phyloP scores from a whole-genome alignment of 2,329 filamentous ascomycete species.

The Chalaropsis ovoidea region DNA sequence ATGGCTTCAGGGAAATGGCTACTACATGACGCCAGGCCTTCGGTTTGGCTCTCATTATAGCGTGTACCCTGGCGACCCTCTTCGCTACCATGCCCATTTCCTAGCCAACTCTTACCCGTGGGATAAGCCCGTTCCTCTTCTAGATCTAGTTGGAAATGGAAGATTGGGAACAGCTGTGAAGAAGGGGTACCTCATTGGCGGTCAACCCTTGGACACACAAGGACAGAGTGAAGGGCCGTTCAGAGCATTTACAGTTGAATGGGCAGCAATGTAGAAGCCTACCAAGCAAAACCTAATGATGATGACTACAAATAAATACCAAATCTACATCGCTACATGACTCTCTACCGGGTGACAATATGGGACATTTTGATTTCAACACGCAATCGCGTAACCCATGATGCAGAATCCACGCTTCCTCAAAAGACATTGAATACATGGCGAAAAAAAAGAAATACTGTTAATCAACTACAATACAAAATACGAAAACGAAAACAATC shows the following conservation, averaged over 20 bases:
- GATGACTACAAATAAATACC: background rate
- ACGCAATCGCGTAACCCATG: background rate
- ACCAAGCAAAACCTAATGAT: conserved; percentile 5
- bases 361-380: background rate
- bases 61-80: conserved; percentile 87
- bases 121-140: conserved; percentile 74
- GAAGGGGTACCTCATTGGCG: conserved; percentile 84
- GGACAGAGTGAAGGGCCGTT: conserved; percentile 37
- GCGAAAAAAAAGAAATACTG: too few species aligned
- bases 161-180: conserved; percentile 89
- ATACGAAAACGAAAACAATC: conserved; percentile 16
- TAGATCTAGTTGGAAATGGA: conserved; percentile 78
- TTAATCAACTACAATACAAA: conserved; percentile 7
- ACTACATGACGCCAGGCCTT: conserved; percentile 82
- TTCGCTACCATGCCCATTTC: conserved; percentile 94
- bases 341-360: too few species aligned
- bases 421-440: too few species aligned
- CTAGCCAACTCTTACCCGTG: conserved; percentile 74
- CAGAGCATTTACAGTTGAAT: conserved; percentile 77
- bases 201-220: conserved; percentile 39
- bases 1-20: conserved; percentile 59
- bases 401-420: too few species aligned
- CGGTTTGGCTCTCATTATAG: conserved; percentile 92
- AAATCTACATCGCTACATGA: background rate
- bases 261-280: conserved; percentile 71